Percentiles rank a stretch among this genome's conserved stretches.
These are phyloP conservation scores for Colletotrichum plurivorum DNA, from an alignment of 2,329 filamentous ascomycete species.

Conservation along the genomic window DNA sequence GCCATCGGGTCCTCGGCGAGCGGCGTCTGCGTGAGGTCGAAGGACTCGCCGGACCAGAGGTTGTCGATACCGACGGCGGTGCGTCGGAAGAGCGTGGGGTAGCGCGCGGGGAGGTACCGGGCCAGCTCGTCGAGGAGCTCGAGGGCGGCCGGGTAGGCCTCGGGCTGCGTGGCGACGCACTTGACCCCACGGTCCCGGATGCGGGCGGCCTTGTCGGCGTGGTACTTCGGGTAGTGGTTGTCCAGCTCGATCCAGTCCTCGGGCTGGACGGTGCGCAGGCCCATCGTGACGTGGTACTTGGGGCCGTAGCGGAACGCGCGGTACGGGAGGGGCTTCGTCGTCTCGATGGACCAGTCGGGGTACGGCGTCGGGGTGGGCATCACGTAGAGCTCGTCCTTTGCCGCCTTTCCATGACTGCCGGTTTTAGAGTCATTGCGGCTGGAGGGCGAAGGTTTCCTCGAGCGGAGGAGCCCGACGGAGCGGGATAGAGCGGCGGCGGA, in stretches of 20 bases:
- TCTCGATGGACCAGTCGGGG: constrained; percentile 75
- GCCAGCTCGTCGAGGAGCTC: constrained; percentile 83
- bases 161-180: constrained; percentile 78
- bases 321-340: constrained; percentile 82
- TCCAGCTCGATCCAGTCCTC: constrained; percentile 90
- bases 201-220: constrained; percentile 78
- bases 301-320: constrained; percentile 84
- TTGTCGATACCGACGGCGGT: constrained; percentile 79
- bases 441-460: not conserved
- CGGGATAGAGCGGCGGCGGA: constrained; percentile 11
- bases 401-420: not conserved
- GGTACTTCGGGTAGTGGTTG: constrained; percentile 81
- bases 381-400: constrained; percentile 59
- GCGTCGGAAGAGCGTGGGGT: constrained; percentile 77
- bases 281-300: constrained; percentile 84
- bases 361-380: constrained; percentile 74
- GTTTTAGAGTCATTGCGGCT: not conserved
- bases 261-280: constrained; percentile 77
- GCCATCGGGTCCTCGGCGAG: constrained; percentile 84
- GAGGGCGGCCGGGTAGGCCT: constrained; percentile 79
- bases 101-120: constrained; percentile 80
- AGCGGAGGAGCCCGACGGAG: not conserved
- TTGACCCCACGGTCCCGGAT: constrained; percentile 77
- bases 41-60: constrained; percentile 77
- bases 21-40: constrained; percentile 76